Base-by-base conservation (phyloP, 2,329 filamentous ascomycete species). In the Neoscytalidium dimidiatum region DNA sequence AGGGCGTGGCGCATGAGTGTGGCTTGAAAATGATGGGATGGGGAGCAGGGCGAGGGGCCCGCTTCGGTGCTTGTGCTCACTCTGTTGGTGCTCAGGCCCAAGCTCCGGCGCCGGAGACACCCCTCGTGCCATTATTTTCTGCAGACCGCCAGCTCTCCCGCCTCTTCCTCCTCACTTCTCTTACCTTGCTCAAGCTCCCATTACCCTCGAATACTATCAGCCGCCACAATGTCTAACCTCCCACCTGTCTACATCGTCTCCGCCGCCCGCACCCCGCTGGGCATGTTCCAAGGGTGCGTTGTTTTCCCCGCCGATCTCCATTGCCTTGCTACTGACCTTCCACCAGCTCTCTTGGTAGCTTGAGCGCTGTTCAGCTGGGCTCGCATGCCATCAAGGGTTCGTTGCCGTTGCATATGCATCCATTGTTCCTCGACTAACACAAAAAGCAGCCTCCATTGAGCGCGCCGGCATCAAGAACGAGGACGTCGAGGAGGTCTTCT, bases 191-290 rank as follows among this genome's bases (percentile, higher is more conserved):
- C 48, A 17, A 63, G 31, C 48, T 61, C n/a, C 33, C n/a, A n/a
- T 23, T 31, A 19, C 57, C 35, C 53, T 38, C 46, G n/a, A 35
- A 28, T n/a, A 19, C 6, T 21, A n/a, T 43, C 28, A 43, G 21
- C 46, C 31, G 21, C 29, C 63, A 66, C 11, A 28, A 96, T 96
- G 92, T 85, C 92, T 77, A 87, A 87, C 71, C 86, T 94, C 69
- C 90, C 92, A 70, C 86, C 93, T 66, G 94, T 99, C 70, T 99
- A 99, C 83, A 97, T 99, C 75, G 93, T 97, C 76, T 95, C 95
- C 66, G 90, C 89, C 69, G 92, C 88, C 74, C 88, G 94, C 81
- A 99, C 95, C 69, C 95, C 95, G 62, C 86, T 97, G 70, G 95
- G 95, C 74, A 94, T 92, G 70, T 99, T 99, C 82, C 87, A 97